phyloP scores from a whole-genome alignment of 257 asterid species.

The Misopates orontium region DNA sequence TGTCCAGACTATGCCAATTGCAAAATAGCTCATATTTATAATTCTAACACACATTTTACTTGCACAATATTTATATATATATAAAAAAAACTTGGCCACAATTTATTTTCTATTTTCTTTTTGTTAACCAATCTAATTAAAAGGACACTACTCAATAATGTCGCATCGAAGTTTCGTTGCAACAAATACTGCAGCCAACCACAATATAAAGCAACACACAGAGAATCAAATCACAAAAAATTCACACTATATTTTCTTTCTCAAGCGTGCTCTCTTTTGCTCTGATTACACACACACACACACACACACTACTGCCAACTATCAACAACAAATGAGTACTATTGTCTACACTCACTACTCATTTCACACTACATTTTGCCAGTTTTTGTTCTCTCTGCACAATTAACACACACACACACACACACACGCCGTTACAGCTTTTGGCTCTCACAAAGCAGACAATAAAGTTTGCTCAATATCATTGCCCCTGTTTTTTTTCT shows the following conservation, averaged over 20 bases:
- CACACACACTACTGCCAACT: conserved; percentile 10
- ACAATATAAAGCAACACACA: conserved; percentile 40
- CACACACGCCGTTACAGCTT: conserved; percentile 45
- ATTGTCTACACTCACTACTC: conserved; percentile 38
- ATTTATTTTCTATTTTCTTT: too few relatives aligned
- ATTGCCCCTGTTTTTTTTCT: not conserved
- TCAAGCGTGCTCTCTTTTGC: conserved; percentile 37
- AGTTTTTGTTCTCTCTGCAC: conserved; percentile 17
- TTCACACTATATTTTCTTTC: too few relatives aligned
- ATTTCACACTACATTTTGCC: not conserved
- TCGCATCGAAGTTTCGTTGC: not conserved
- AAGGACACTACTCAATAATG: too few relatives aligned
- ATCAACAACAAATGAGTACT: conserved; percentile 47
- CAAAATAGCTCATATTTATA: too few relatives aligned
- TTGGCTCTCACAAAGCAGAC: conserved; percentile 53
- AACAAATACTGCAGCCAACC: not conserved
- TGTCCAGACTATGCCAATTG: too few relatives aligned
- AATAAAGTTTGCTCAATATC: conserved; percentile 35
- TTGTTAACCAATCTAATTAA: too few relatives aligned
- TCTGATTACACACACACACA: conserved; percentile 31
- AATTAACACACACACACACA: not conserved
- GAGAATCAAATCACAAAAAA: conserved; percentile 31
- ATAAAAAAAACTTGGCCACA: too few relatives aligned
- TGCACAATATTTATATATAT: not conserved
- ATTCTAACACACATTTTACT: not conserved